Percentiles rank a stretch among this genome's conserved stretches.
Conservation (phyloP, 768 basidiomycete genomes). For the Guyanaporus albipodus region DNA sequence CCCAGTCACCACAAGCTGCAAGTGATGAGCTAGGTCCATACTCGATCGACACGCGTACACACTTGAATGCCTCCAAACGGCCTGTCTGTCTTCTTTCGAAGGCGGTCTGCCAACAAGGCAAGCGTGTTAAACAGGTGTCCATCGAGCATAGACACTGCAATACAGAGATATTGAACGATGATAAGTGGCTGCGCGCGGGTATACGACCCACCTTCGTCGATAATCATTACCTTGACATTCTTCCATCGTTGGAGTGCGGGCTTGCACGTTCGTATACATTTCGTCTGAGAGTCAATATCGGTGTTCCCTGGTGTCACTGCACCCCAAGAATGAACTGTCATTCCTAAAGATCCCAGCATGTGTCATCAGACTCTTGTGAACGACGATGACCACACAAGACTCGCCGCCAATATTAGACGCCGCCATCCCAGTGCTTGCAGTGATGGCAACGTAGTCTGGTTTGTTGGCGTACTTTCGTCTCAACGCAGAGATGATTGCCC, state of each 20-base stretch:
- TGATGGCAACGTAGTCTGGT: conserved; percentile 39
- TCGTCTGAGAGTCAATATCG: conserved; percentile 43
- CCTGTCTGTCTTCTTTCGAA: conserved; percentile 45
- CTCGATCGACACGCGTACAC: not conserved
- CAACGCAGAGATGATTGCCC: conserved; percentile 52
- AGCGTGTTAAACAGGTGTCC: conserved; percentile 59
- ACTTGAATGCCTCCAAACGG: conserved; percentile 72
- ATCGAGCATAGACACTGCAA: conserved; percentile 67
- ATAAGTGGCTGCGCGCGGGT: not conserved
- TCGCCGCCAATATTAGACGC: conserved; percentile 48
- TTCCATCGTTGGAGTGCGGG: conserved; percentile 57
- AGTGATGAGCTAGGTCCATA: not conserved
- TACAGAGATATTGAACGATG: not conserved
- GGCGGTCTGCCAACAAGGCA: conserved; percentile 43
- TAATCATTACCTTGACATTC: conserved; percentile 52
- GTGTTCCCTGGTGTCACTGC: conserved; percentile 49
- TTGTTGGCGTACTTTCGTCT: conserved; percentile 34
- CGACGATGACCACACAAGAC: not conserved
- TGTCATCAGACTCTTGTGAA: not conserved
- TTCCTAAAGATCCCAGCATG: conserved; percentile 33
- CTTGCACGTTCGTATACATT: conserved; percentile 48
- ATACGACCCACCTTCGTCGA: conserved; percentile 54
- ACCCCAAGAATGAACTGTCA: conserved; percentile 59
- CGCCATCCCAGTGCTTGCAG: conserved; percentile 43
- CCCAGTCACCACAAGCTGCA: conserved; percentile 48